Percentiles rank a stretch among this genome's conserved stretches.
Evolutionary conservation across 805 yeast genomes (phyloP).

Genomic region (Lipomyces orientalis): DNA sequence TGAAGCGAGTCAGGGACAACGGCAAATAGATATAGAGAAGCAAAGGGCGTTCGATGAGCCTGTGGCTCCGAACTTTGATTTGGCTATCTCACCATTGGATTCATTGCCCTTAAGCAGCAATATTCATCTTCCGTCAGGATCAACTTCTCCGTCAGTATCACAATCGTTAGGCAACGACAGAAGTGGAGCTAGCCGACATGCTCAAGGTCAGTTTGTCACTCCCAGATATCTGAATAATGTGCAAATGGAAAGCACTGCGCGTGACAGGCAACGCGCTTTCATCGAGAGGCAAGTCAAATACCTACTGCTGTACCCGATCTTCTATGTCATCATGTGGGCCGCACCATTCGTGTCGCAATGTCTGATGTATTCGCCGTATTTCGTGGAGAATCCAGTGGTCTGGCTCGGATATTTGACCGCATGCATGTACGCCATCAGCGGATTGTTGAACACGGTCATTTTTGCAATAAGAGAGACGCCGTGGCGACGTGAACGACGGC

Average conservation of each 20-base stretch:
- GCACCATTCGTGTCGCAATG: conserved; percentile 75
- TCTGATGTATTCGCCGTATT: conserved; percentile 58
- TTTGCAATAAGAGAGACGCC: conserved; percentile 80
- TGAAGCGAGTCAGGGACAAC: background rate
- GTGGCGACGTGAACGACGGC: conserved; percentile 52
- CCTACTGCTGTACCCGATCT: conserved; percentile 82
- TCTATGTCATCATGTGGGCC: conserved; percentile 80
- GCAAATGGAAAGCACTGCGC: conserved; percentile 31
- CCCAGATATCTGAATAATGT: conserved; percentile 9
- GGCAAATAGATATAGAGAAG: background rate
- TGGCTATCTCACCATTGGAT: conserved; percentile 10
- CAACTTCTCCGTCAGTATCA: background rate
- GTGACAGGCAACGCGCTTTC: conserved; percentile 52
- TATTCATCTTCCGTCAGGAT: conserved; percentile 9
- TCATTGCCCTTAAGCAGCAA: conserved; percentile 7
- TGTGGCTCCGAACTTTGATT: conserved; percentile 3
- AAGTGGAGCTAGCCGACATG: background rate
- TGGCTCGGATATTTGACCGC: conserved; percentile 75
- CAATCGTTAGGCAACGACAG: background rate
- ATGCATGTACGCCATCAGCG: conserved; percentile 78
- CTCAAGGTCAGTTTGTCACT: conserved; percentile 3
- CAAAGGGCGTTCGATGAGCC: background rate
- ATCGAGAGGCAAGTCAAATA: conserved; percentile 79
- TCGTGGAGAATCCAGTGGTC: conserved; percentile 56
- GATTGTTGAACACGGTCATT: conserved; percentile 76